phyloP scores from a whole-genome alignment of 2,329 filamentous ascomycete genomes.

The Ophiostoma himal-ulmi region DNA sequence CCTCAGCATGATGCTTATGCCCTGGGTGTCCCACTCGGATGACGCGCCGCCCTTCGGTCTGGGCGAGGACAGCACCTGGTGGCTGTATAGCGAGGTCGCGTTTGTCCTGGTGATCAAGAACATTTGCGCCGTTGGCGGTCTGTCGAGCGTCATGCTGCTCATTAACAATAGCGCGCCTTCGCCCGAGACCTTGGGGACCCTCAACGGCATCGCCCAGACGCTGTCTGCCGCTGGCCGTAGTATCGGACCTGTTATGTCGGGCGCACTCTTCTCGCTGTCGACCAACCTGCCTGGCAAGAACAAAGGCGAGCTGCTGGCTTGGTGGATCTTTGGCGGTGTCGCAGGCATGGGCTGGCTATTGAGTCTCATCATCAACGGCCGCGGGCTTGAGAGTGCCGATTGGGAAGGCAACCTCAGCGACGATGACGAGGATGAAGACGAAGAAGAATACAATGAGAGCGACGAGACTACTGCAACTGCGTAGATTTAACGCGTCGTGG shows the following conservation, averaged over 20 bases:
- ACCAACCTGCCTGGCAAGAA: slow-evolving; percentile 56
- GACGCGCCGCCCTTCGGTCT: neutral
- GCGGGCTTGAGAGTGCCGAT: slow-evolving; percentile 55
- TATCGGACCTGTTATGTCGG: slow-evolving; percentile 81
- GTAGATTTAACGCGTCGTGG: neutral
- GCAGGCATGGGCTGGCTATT: slow-evolving; percentile 73
- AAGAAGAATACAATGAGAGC: slow-evolving; percentile 32
- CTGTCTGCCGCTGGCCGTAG: slow-evolving; percentile 86
- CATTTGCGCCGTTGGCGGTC: slow-evolving; percentile 77
- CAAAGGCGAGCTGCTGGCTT: slow-evolving; percentile 79
- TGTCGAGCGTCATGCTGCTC: slow-evolving; percentile 83
- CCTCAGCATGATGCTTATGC: slow-evolving; percentile 78
- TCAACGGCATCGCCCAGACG: slow-evolving; percentile 92
- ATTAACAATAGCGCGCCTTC: slow-evolving; percentile 92
- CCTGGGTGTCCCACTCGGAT: slow-evolving; percentile 76
- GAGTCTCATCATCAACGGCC: slow-evolving; percentile 69
- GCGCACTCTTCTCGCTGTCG: slow-evolving; percentile 76
- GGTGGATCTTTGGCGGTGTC: slow-evolving; percentile 80
- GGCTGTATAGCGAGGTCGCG: slow-evolving; percentile 78
- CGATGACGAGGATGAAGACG: slow-evolving; percentile 32
- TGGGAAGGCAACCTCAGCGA: slow-evolving; percentile 39
- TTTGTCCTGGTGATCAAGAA: slow-evolving; percentile 80
- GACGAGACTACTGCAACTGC: neutral
- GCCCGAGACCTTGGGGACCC: slow-evolving; percentile 74
- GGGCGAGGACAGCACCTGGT: slow-evolving; percentile 50